These are phyloP conservation scores for Plenodomus lindquistii DNA, from an alignment of 2,329 filamentous ascomycete species.

Conservation along the genomic window DNA sequence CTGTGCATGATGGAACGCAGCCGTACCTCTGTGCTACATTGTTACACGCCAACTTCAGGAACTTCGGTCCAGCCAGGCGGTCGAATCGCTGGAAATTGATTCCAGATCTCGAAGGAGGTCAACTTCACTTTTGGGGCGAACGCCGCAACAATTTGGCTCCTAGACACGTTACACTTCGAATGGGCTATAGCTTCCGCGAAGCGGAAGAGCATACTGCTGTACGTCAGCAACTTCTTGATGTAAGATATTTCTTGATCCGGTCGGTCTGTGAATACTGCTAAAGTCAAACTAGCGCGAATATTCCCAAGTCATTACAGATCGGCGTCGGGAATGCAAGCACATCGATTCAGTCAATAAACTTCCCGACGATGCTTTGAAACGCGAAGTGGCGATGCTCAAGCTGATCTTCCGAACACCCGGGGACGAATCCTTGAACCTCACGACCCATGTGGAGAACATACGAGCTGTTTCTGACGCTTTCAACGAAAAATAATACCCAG, in stretches of 20 bases:
- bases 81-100: conserved; percentile 7
- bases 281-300: too few relatives aligned
- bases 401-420: too few relatives aligned
- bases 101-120: conserved; percentile 11
- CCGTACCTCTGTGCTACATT: conserved; percentile 4
- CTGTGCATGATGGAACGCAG: conserved; percentile 17
- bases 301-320: too few relatives aligned
- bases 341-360: too few relatives aligned
- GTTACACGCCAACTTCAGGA: conserved; percentile 4
- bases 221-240: conserved; percentile 8
- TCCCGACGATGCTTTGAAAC: too few relatives aligned
- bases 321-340: too few relatives aligned
- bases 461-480: too few relatives aligned
- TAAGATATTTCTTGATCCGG: neutral
- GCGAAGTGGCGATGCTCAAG: too few relatives aligned
- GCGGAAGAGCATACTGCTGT: conserved; percentile 8
- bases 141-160: neutral
- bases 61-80: conserved; percentile 1
- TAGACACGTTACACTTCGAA: conserved; percentile 3
- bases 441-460: too few relatives aligned
- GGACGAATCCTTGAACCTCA: too few relatives aligned
- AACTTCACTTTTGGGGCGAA: conserved; percentile 8
- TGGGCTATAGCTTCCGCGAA: conserved; percentile 12
- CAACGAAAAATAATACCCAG: too few relatives aligned
- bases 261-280: too few relatives aligned